Percentiles rank a stretch among this genome's conserved stretches.
phyloP scores from a whole-genome alignment of 495 filamentous ascomycete species.

The Arthonia radiata region DNA sequence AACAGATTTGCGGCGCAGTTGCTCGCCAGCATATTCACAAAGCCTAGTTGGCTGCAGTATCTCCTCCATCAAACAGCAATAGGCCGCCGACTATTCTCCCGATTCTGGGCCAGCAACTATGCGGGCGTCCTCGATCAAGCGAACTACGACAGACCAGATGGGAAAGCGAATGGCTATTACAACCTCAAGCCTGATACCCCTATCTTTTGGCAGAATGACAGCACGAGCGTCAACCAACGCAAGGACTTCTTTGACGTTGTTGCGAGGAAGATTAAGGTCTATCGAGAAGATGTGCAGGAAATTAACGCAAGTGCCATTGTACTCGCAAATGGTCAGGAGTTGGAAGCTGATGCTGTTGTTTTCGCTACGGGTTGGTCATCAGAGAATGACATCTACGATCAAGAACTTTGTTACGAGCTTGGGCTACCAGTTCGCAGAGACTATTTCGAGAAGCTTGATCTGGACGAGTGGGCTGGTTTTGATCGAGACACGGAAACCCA shows the following conservation, averaged over 20 bases:
- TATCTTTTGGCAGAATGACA: conserved; percentile 18
- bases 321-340: conserved; percentile 8
- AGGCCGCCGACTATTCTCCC: conserved; percentile 8
- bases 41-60: conserved; percentile 10
- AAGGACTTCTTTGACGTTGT: conserved; percentile 17
- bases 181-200: conserved; percentile 11
- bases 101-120: conserved; percentile 8
- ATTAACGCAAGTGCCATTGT: conserved; percentile 6
- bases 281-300: conserved; percentile 10
- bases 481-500: conserved; percentile 11
- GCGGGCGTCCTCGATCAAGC: no score
- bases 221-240: conserved; percentile 13
- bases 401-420: conserved; percentile 6
- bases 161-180: conserved; percentile 10
- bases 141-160: conserved; percentile 6
- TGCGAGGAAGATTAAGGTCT: conserved; percentile 15
- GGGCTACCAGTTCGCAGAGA: conserved; percentile 12
- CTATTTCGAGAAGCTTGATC: conserved; percentile 4
- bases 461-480: conserved; percentile 10
- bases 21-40: conserved; percentile 5
- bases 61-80: conserved; percentile 11
- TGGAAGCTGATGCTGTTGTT: conserved; percentile 14
- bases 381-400: conserved; percentile 8
- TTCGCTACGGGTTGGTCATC: conserved; percentile 18
- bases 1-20: conserved; percentile 3